phyloP scores from a whole-genome alignment of 805 yeast species.

The Ogataea trehalophila region DNA sequence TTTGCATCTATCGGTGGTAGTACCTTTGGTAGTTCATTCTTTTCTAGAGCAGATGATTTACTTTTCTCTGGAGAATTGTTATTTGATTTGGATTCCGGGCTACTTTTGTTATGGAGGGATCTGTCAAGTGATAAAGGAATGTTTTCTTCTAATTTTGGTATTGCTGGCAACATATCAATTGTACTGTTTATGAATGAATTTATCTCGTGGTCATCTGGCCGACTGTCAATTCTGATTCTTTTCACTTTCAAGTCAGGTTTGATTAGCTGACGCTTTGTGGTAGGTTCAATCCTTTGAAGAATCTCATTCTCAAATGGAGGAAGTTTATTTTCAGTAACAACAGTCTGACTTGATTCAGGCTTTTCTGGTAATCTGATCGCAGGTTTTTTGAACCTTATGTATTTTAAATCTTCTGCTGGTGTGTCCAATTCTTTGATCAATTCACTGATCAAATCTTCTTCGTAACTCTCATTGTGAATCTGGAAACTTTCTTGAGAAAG shows the following conservation, averaged over 20 bases:
- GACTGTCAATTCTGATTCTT: conserved; percentile 18
- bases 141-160: no score
- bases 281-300: conserved; percentile 6
- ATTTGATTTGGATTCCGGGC: no score
- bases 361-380: conserved; percentile 11
- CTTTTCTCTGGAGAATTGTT: no score
- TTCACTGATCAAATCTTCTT: conserved; percentile 24
- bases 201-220: conserved; percentile 5
- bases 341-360: background rate
- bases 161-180: background rate
- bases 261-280: conserved; percentile 15
- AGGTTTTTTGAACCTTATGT: conserved; percentile 33
- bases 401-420: conserved; percentile 16
- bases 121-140: no score
- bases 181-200: conserved; percentile 1
- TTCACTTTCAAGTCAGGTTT: conserved; percentile 28
- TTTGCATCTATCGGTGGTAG: background rate
- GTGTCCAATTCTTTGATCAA: conserved; percentile 15
- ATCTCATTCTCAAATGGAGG: conserved; percentile 14
- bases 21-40: no score
- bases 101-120: no score
- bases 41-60: no score
- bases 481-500: background rate
- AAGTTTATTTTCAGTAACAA: background rate
- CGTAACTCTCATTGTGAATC: background rate